phyloP scores from a whole-genome alignment of 108 stramenopile genomes.

The Schizochytrium sp. region DNA sequence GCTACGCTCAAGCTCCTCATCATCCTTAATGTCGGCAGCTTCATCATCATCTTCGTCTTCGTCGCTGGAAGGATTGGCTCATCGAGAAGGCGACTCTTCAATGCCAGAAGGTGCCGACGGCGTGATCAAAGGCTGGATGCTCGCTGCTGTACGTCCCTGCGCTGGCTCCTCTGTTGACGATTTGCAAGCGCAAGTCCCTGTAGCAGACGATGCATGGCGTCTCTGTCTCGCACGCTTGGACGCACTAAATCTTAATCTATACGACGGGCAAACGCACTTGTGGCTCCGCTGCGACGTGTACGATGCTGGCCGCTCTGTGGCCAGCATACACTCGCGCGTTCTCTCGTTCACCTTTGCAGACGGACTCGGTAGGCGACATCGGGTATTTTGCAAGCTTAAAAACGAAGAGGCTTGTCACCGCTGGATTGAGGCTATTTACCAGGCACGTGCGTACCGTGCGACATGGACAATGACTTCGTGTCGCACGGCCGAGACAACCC shows the following conservation, averaged over 20 bases:
- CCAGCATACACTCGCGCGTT: background rate
- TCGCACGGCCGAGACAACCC: background rate
- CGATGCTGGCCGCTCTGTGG: background rate
- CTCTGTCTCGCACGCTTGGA: background rate
- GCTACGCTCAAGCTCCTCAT: no score
- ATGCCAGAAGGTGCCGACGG: no score
- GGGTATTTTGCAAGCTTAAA: background rate
- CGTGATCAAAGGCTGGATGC: no score
- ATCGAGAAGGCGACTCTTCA: no score
- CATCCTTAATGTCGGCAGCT: no score
- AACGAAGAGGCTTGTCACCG: background rate
- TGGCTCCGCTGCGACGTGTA: background rate
- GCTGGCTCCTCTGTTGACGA: no score
- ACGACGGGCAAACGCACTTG: background rate
- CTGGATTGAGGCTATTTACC: conserved; percentile 1
- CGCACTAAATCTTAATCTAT: background rate
- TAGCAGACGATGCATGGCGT: background rate
- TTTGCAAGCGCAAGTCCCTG: background rate
- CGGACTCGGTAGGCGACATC: background rate
- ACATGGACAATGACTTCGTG: background rate
- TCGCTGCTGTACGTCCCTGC: no score
- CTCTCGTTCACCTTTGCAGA: background rate
- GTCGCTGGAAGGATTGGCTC: no score
- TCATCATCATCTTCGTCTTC: no score
- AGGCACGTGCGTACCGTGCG: background rate